A percentile compares a stretch with the other conserved stretches of the same genome.
phyloP scores from a whole-genome alignment of 1,284 basidiomycete genomes.

The Tilletia horrida region DNA sequence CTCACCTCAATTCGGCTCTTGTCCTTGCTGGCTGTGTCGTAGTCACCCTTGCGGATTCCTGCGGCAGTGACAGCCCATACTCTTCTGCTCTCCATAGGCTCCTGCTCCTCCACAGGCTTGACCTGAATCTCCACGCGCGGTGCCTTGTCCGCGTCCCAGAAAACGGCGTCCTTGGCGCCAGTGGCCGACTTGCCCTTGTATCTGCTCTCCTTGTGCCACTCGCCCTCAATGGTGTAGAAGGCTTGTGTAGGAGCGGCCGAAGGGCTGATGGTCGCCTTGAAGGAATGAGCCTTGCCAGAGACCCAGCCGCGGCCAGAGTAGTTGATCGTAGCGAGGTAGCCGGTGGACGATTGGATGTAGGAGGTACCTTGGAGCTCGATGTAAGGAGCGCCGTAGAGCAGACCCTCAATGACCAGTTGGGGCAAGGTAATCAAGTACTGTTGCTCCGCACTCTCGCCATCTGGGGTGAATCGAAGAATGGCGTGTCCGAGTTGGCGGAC shows the following conservation, averaged over 20 bases:
- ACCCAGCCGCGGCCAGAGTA: slow-evolving; percentile 95
- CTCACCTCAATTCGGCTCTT: slow-evolving; percentile 77
- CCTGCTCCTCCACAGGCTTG: slow-evolving; percentile 64
- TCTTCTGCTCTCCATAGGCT: slow-evolving; percentile 78
- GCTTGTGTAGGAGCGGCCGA: slow-evolving; percentile 56
- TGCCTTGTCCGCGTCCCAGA: slow-evolving; percentile 58
- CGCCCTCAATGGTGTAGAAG: slow-evolving; percentile 72
- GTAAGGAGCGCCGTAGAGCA: slow-evolving; percentile 63
- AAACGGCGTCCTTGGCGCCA: slow-evolving; percentile 54
- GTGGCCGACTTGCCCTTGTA: slow-evolving; percentile 45
- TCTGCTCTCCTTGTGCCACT: slow-evolving; percentile 75
- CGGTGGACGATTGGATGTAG: slow-evolving; percentile 77
- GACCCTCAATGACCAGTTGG: slow-evolving; percentile 54
- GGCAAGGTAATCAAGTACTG: slow-evolving; percentile 87
- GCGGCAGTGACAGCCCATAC: slow-evolving; percentile 84
- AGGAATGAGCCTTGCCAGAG: slow-evolving; percentile 84
- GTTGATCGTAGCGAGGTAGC: slow-evolving; percentile 65
- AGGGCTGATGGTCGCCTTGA: slow-evolving; percentile 72
- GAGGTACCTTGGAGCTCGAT: slow-evolving; percentile 83
- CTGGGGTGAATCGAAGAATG: slow-evolving; percentile 68
- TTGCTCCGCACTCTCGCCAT: slow-evolving; percentile 61
- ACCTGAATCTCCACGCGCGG: slow-evolving; percentile 71
- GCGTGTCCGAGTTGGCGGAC: slow-evolving; percentile 97
- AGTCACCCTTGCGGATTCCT: slow-evolving; percentile 86
- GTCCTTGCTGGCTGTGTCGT: slow-evolving; percentile 81